Percentiles rank a stretch among this genome's conserved stretches.
phyloP scores from a whole-genome alignment of 1,139 yeast genomes.

The Arxiozyma telluris region DNA sequence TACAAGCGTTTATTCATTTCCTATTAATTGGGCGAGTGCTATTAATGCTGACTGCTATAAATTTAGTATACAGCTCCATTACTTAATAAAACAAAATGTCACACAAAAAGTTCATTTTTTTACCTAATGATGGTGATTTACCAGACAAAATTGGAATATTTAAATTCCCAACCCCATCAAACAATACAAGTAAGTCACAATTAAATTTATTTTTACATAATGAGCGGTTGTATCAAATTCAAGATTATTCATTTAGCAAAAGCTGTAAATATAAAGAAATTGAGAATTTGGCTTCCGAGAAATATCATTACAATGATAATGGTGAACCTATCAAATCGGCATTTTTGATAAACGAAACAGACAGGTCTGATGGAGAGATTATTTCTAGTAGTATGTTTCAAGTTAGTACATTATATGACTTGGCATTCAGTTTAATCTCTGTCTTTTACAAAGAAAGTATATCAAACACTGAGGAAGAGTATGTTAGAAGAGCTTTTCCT shows the following conservation, averaged over 20 bases:
- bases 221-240: constrained; percentile 25
- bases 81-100: not conserved
- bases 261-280: constrained; percentile 17
- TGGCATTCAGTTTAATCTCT: constrained; percentile 35
- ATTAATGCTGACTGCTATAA: too few relatives aligned
- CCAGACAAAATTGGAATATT: constrained; percentile 8
- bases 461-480: constrained; percentile 19
- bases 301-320: constrained; percentile 27
- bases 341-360: constrained; percentile 28
- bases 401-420: constrained; percentile 38
- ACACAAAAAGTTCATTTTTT: constrained; percentile 2
- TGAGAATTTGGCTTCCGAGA: constrained; percentile 21
- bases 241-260: constrained; percentile 28
- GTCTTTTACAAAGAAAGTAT: constrained; percentile 30
- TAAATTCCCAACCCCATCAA: constrained; percentile 24
- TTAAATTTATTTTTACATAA: constrained; percentile 15
- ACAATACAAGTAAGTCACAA: constrained; percentile 14
- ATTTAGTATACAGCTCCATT: too few relatives aligned
- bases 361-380: constrained; percentile 26
- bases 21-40: not conserved
- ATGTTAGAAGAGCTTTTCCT: constrained; percentile 23
- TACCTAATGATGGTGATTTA: constrained; percentile 7
- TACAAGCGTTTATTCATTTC: too few relatives aligned
- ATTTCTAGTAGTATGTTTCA: constrained; percentile 33
- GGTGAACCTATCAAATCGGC: constrained; percentile 30